Base-by-base conservation (phyloP, 2,329 filamentous ascomycete species). In the Pestalotiopsis sp. region DNA sequence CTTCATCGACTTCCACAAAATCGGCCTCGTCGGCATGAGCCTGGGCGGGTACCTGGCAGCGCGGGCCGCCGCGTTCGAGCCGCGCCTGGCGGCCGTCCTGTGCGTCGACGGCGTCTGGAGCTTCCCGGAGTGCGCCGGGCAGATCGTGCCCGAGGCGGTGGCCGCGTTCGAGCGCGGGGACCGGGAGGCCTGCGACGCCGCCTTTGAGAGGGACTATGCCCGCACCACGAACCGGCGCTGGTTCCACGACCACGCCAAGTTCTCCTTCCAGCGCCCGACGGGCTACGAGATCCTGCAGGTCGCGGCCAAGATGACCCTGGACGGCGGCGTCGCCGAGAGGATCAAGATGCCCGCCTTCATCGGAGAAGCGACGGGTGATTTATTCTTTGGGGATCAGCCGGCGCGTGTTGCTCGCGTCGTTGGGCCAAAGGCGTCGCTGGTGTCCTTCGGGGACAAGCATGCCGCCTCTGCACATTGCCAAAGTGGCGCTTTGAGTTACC, bases 181-280 rank as follows among this genome's bases (percentile, higher is more conserved):
- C 59, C 59, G 61, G 23, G 69, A 63, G 2, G 60, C 45, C 1
- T 73, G 74, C 64, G 68, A 76, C 68, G 49, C 12, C 0, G 39
- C 64, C 45, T 58, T 73, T n/a, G 52, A 60, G 3, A 25, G 52
- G 25, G 11, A 58, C 4, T 27, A 67, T 0, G 41, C 63, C 2
- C 57, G 61, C 49, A 25, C 59, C n/a, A 65, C 49, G 4, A 49
- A 67, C n/a, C 64, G 75, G 25, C 70, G 75, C 36, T 82, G 80
- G 79, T 74, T 69, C 65, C 66, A 81, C 23, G 72, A 77, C 49
- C 79, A 81, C 67, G 78, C 79, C 4, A 66, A 80, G 1, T 81
- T 78, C 77, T 72, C 77, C 3, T 80, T 80, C 69, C 71, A 77
- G n/a, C 74, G 73, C 6, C 66, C 72, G 20, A 78, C 74, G 62